Base-by-base conservation (phyloP, 257 asterid genomes). In the Knoxia roxburghii region DNA sequence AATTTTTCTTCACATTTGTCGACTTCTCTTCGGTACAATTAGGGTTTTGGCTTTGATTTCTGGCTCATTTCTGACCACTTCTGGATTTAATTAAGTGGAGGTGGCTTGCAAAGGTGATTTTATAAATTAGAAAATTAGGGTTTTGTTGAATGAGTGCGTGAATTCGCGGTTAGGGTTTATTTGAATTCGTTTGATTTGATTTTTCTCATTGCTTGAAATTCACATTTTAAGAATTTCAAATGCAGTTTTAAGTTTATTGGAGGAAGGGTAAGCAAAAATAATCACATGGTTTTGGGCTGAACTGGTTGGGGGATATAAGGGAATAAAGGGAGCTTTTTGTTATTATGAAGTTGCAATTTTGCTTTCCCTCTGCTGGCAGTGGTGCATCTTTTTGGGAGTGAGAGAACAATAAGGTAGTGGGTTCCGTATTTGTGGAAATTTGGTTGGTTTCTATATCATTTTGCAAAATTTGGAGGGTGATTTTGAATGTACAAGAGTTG, bases 401-500 rank as follows among this genome's bases (percentile, higher is more conserved):
- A 48, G 18, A 48, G 53, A 18, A 48, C 53, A 8, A 48, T 17
- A 48, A 48, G 20, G 20, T 45, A 45, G 50, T 45, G 50, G 50
- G 50, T 45, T 45, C 14, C 2, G 20, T 45, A 14, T 45, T 45
- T 45, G 17, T 39, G 62, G 57, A 66, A 65, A 27, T 13, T 37
- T 53, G n/a, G n/a, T 18, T 51, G 64, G 27, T 27, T 37, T 64
- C 73, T 58, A 54, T 71, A 30, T 23, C 64, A 10, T 37, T 61
- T 64, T 64, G 37, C 57, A 15, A 45, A 65, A 23, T 62, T 59
- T 65, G 61, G 72, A 65, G 60, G 65, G 59, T 54, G 58, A 68
- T 68, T 61, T 74, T 73, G 69, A 61, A 70, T 65, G 71, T 68
- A 52, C 68, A 58, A 29, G 64, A 41, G 76, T 73, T 82, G 89